A percentile compares a stretch with the other conserved stretches of the same genome.
Conservation (phyloP, 2,329 filamentous ascomycete species). For the Fusarium sulawesiense region DNA sequence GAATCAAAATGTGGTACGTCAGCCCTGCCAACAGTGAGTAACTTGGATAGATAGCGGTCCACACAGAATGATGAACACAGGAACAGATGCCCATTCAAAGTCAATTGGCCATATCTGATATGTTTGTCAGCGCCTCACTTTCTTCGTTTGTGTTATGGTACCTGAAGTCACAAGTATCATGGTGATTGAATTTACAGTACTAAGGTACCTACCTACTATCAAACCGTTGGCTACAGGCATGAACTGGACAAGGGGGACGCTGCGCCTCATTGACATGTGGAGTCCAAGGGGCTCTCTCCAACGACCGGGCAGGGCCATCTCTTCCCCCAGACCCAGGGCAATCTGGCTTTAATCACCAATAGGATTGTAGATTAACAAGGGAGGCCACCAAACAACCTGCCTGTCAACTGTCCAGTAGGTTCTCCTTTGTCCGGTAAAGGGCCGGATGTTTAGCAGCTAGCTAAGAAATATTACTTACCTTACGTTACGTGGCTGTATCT, state of each 20-base stretch:
- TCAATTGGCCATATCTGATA: neutral
- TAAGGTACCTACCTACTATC: neutral
- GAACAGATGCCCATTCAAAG: neutral
- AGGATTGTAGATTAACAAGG: constrained; percentile 23
- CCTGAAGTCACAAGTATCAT: neutral
- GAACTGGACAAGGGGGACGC: constrained; percentile 16
- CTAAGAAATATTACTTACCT: constrained; percentile 10
- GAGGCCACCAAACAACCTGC: constrained; percentile 29
- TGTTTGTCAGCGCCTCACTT: neutral
- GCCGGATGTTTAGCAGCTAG: constrained; percentile 30
- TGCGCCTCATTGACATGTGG: constrained; percentile 40
- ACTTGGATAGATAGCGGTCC: neutral
- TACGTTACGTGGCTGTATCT: constrained; percentile 47
- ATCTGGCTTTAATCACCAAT: constrained; percentile 32
- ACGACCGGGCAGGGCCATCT: constrained; percentile 11
- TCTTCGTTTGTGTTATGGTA: neutral
- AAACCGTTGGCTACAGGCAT: neutral
- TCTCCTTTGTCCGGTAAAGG: constrained; percentile 37
- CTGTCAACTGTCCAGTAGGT: constrained; percentile 19
- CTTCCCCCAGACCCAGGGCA: neutral
- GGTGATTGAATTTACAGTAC: neutral
- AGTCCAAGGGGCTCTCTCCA: constrained; percentile 23
- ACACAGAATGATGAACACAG: neutral
- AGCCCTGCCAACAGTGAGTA: neutral
- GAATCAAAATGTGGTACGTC: neutral